A percentile compares a stretch with the other conserved stretches of the same genome.
These are phyloP conservation scores for Pelargonium fulgidum DNA, from an alignment of 441 rosid species.

Conservation along the genomic window DNA sequence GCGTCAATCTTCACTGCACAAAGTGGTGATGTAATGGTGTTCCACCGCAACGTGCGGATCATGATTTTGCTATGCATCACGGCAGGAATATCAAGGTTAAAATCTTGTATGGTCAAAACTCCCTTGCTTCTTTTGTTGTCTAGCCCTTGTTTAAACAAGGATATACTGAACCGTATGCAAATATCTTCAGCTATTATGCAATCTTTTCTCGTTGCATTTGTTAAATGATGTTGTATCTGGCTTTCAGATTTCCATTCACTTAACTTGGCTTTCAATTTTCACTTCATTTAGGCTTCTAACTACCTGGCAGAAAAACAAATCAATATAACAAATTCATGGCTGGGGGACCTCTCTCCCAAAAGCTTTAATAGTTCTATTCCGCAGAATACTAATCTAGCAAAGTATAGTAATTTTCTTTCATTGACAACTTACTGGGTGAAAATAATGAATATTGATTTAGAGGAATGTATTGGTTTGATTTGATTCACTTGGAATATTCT, in stretches of 20 bases:
- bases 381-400: too few relatives aligned
- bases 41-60: conserved; percentile 59
- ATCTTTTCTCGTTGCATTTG: neutral
- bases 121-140: conserved; percentile 29
- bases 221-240: neutral
- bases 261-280: neutral
- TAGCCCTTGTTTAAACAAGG: conserved; percentile 1
- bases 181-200: neutral
- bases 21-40: conserved; percentile 56
- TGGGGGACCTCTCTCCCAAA: neutral
- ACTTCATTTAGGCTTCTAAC: neutral
- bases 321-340: neutral
- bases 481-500: neutral
- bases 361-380: neutral
- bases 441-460: too few relatives aligned
- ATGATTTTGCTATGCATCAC: conserved; percentile 61
- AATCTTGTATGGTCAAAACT: conserved; percentile 66
- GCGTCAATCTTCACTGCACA: conserved; percentile 90
- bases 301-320: neutral
- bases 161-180: neutral
- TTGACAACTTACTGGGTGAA: too few relatives aligned
- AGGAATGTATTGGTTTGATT: too few relatives aligned
- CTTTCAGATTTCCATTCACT: neutral
- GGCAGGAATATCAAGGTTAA: conserved; percentile 92
- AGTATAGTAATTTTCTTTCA: too few relatives aligned